A percentile compares a stretch with the other conserved stretches of the same genome.
These are phyloP conservation scores for Jatropha podagrica DNA, from an alignment of 441 rosid species.

Conservation along the genomic window DNA sequence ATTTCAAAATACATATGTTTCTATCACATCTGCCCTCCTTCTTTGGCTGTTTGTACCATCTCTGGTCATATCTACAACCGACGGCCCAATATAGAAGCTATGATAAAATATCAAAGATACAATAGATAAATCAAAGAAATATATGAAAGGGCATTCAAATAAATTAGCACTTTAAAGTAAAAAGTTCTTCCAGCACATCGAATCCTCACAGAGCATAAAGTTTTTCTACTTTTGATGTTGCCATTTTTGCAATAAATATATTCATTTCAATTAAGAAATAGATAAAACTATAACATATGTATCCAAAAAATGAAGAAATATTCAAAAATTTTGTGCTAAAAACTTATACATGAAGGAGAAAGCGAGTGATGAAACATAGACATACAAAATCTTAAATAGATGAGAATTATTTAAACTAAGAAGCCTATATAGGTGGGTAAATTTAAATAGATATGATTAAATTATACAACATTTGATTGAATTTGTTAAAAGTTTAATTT, in stretches of 20 bases:
- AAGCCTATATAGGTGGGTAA: too few species aligned
- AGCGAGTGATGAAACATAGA: too few species aligned
- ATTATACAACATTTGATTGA: too few species aligned
- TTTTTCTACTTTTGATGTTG: conserved; percentile 90
- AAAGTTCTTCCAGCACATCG: conserved; percentile 81
- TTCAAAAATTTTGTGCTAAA: not conserved
- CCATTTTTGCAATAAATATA: conserved; percentile 66
- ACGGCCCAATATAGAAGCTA: not conserved
- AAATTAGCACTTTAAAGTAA: conserved; percentile 49
- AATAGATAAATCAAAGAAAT: not conserved
- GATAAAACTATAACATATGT: not conserved
- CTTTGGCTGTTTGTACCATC: conserved; percentile 78
- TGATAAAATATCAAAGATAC: not conserved
- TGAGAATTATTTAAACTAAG: too few species aligned
- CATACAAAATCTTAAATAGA: too few species aligned
- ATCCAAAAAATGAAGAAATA: not conserved
- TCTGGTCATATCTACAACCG: conserved; percentile 91
- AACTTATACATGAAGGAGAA: too few species aligned
- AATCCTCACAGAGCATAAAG: conserved; percentile 85
- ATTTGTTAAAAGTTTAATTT: too few species aligned
- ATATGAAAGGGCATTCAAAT: not conserved
- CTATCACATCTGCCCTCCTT: conserved; percentile 84
- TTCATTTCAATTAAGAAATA: conserved; percentile 1
- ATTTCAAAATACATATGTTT: conserved; percentile 95
- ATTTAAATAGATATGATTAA: too few species aligned